These are phyloP conservation scores for Gonapodya prolifera DNA, from an alignment of 192 early-diverging fungal genomes.

Conservation along the genomic window DNA sequence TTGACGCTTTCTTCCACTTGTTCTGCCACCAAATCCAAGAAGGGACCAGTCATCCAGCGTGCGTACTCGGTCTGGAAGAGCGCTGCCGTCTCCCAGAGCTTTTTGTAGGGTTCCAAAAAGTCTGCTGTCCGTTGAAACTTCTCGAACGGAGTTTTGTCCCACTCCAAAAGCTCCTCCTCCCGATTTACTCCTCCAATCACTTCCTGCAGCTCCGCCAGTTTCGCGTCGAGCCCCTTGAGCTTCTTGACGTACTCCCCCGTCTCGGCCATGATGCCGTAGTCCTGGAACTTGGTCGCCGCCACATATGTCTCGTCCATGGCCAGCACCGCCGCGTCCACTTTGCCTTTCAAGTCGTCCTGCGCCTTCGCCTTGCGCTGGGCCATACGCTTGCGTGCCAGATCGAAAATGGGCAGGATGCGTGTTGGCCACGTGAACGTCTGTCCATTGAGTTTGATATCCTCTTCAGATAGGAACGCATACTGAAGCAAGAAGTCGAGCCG, in stretches of 20 bases:
- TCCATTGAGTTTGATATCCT: conserved; percentile 45
- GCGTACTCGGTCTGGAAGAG: conserved; percentile 46
- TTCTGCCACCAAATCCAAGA: conserved; percentile 45
- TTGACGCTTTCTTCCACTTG: conserved; percentile 42
- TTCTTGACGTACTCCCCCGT: conserved; percentile 43
- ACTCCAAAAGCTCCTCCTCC: conserved; percentile 44
- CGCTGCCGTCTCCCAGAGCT: conserved; percentile 43
- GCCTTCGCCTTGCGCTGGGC: conserved; percentile 23
- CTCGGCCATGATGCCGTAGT: conserved; percentile 41
- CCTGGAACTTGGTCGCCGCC: conserved; percentile 42
- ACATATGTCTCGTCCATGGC: conserved; percentile 42
- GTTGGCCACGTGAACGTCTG: conserved; percentile 42
- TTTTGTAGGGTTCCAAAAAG: conserved; percentile 33
- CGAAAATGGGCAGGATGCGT: conserved; percentile 34
- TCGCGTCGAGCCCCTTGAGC: conserved; percentile 37
- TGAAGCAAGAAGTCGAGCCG: conserved; percentile 47
- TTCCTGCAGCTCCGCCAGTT: conserved; percentile 36
- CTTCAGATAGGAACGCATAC: conserved; percentile 34
- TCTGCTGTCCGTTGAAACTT: conserved; percentile 23
- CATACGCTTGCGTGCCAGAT: conserved; percentile 29
- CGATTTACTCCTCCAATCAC: conserved; percentile 32
- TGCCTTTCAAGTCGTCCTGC: conserved; percentile 41
- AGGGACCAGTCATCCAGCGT: conserved; percentile 45
- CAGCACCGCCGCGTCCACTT: conserved; percentile 29
- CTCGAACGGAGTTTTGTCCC: conserved; percentile 38